Percentiles rank a stretch among this genome's conserved stretches.
Evolutionary conservation across 768 basidiomycete species (phyloP).

Genomic region (Macrolepiota albuminosa): DNA sequence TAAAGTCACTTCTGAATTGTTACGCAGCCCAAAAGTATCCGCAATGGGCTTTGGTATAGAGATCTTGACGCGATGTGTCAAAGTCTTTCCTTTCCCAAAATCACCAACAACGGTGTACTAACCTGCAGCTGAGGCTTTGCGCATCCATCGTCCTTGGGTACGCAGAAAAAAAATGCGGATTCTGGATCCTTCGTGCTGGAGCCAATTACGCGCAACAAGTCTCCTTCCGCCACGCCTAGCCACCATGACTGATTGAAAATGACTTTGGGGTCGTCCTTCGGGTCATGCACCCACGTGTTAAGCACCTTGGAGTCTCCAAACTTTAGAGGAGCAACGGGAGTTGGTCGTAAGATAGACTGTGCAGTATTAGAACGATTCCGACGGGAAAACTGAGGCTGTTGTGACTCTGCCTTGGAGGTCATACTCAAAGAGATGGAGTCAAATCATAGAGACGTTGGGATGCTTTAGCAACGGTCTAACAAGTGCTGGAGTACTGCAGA

Average conservation of each 20-base stretch:
- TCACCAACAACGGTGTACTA: background rate
- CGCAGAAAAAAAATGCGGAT: constrained; percentile 57
- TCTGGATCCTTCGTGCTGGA: constrained; percentile 34
- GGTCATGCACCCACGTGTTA: constrained; percentile 72
- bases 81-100: background rate
- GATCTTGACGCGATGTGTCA: constrained; percentile 39
- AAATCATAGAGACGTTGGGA: constrained; percentile 1
- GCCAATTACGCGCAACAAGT: constrained; percentile 55
- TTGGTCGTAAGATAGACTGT: constrained; percentile 55
- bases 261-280: constrained; percentile 45
- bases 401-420: constrained; percentile 65
- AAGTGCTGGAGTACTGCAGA: background rate
- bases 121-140: constrained; percentile 67
- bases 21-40: constrained; percentile 64
- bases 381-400: constrained; percentile 48
- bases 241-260: constrained; percentile 70
- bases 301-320: constrained; percentile 60
- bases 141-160: constrained; percentile 58
- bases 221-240: constrained; percentile 77
- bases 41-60: constrained; percentile 72
- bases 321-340: constrained; percentile 41
- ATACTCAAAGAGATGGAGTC: constrained; percentile 27
- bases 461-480: background rate
- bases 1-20: constrained; percentile 65
- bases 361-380: constrained; percentile 67